These are phyloP conservation scores for Schizophyllum commune DNA, from an alignment of 1,284 basidiomycete species.

Conservation along the genomic window DNA sequence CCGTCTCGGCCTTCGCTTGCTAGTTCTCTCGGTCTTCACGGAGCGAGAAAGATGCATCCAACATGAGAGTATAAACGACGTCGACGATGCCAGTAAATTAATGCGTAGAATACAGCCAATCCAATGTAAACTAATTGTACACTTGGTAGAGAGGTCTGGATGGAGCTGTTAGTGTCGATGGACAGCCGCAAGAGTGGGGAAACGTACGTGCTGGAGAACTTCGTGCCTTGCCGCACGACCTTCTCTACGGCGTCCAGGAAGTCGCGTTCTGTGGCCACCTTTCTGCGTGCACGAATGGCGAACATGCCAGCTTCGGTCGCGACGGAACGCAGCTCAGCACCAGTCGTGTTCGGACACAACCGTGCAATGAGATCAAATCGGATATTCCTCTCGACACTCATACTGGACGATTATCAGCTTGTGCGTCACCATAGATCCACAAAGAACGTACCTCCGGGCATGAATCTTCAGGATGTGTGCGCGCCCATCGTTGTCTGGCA, in stretches of 20 bases:
- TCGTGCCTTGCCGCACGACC: slow-evolving; percentile 95
- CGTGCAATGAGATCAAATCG: slow-evolving; percentile 97
- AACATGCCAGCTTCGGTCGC: slow-evolving; percentile 99
- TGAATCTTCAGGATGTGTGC: slow-evolving; percentile 97
- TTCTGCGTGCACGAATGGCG: slow-evolving; percentile 93
- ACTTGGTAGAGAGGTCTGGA: slow-evolving; percentile 63
- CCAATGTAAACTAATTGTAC: slow-evolving; percentile 48
- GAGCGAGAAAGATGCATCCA: neutral
- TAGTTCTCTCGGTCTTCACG: neutral
- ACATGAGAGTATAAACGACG: neutral
- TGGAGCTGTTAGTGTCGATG: slow-evolving; percentile 12
- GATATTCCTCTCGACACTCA: slow-evolving; percentile 97
- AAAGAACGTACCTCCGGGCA: slow-evolving; percentile 72
- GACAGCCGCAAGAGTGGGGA: neutral
- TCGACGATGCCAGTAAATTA: neutral
- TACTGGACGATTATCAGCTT: slow-evolving; percentile 40
- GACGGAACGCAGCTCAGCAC: slow-evolving; percentile 93
- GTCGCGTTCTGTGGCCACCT: slow-evolving; percentile 96
- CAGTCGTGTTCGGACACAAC: slow-evolving; percentile 96
- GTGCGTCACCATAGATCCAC: slow-evolving; percentile 3
- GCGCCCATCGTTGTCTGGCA: slow-evolving; percentile 94
- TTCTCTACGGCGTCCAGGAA: slow-evolving; percentile 98
- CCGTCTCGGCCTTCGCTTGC: neutral
- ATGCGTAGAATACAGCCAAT: slow-evolving; percentile 2
- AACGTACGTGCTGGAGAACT: slow-evolving; percentile 82